Evolutionary conservation across 116 monocot genomes (phyloP).

Genomic region (Posidonia oceanica): DNA sequence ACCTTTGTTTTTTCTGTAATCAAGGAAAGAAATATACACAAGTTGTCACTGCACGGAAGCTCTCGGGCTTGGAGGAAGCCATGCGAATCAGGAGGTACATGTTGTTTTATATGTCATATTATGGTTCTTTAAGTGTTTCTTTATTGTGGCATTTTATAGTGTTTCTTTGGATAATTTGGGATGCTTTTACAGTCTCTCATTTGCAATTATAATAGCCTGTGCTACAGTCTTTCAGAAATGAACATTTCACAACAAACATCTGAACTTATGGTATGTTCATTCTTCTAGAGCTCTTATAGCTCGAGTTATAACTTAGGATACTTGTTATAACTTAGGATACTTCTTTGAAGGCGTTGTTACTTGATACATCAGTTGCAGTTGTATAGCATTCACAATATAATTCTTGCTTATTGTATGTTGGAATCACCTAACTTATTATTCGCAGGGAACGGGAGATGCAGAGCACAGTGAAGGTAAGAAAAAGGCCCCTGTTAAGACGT

Average conservation of each 20-base stretch:
- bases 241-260: not conserved
- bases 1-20: not conserved
- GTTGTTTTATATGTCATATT: not conserved
- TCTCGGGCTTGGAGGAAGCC: constrained; percentile 71
- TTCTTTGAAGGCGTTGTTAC: too few species aligned
- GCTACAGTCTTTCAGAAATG: not conserved
- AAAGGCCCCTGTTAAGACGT: constrained; percentile 54
- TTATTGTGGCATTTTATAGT: not conserved
- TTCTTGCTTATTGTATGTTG: not conserved
- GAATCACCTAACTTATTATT: constrained; percentile 1
- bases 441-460: constrained; percentile 45
- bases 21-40: constrained; percentile 7
- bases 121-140: not conserved
- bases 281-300: too few species aligned
- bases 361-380: not conserved
- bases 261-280: not conserved
- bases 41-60: constrained; percentile 40
- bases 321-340: too few species aligned
- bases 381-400: not conserved
- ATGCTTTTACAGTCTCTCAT: not conserved
- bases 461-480: constrained; percentile 36
- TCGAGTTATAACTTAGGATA: too few species aligned
- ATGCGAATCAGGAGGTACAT: constrained; percentile 64
- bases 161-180: not conserved
- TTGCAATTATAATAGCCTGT: not conserved